These are phyloP conservation scores for Kwoniella newhampshirensis DNA, from an alignment of 768 basidiomycete genomes.

Conservation along the genomic window DNA sequence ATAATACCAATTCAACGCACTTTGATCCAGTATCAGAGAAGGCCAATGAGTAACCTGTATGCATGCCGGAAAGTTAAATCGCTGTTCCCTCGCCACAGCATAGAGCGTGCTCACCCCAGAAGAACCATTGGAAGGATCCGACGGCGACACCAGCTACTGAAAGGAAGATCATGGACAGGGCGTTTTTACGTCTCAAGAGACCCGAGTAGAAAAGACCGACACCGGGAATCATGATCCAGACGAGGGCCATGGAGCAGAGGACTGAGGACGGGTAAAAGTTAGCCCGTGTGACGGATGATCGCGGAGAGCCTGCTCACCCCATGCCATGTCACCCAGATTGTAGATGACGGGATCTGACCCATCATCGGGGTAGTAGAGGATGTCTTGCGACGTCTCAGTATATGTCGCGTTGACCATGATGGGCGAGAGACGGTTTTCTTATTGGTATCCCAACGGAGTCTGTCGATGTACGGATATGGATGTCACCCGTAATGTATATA, in stretches of 20 bases:
- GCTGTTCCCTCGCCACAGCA: no score
- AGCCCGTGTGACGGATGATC: not conserved
- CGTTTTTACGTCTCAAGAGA: conserved; percentile 56
- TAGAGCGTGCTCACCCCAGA: conserved; percentile 63
- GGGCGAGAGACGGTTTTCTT: not conserved
- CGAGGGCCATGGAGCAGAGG: conserved; percentile 46
- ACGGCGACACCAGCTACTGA: conserved; percentile 53
- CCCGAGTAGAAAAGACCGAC: conserved; percentile 52
- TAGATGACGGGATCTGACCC: conserved; percentile 35
- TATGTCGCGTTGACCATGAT: conserved; percentile 51
- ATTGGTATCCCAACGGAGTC: not conserved
- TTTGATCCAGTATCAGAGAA: conserved; percentile 64
- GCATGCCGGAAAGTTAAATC: not conserved
- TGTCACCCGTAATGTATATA: no score
- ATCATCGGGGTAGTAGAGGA: conserved; percentile 41
- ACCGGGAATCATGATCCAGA: conserved; percentile 55
- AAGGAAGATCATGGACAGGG: conserved; percentile 55
- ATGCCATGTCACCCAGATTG: conserved; percentile 53
- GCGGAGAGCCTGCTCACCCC: conserved; percentile 33
- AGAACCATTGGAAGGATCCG: conserved; percentile 57
- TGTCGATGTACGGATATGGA: no score
- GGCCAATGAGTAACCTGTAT: conserved; percentile 74
- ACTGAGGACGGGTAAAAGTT: conserved; percentile 22
- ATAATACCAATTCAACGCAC: conserved; percentile 21
- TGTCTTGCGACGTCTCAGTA: conserved; percentile 38